Percentiles rank a stretch among this genome's conserved stretches.
Conservation (phyloP, 805 yeast species). For the Candida stauntonica region DNA sequence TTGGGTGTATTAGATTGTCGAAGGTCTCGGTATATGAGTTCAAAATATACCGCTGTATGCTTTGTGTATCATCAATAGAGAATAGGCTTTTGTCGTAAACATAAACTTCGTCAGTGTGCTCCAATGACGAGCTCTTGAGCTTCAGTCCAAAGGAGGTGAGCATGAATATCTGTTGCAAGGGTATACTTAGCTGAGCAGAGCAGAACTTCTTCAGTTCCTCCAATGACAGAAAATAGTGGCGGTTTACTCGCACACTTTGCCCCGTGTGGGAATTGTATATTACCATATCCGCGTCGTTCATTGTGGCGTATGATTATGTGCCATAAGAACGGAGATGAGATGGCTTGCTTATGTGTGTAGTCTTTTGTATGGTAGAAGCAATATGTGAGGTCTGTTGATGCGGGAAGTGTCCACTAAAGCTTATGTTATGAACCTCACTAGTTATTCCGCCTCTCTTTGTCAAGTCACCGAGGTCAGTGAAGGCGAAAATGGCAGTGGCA, state of each 20-base stretch:
- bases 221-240: constrained; percentile 36
- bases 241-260: constrained; percentile 30
- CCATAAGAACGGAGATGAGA: constrained; percentile 1
- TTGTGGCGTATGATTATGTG: constrained; percentile 1
- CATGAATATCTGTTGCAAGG: constrained; percentile 41
- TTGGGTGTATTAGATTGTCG: constrained; percentile 30
- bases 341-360: neutral
- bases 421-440: no score
- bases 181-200: constrained; percentile 37
- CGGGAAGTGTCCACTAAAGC: no score
- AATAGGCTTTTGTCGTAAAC: constrained; percentile 62
- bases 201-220: constrained; percentile 41
- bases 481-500: no score
- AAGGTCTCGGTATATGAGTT: constrained; percentile 7
- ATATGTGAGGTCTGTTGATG: no score
- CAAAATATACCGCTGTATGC: constrained; percentile 17
- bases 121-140: constrained; percentile 40
- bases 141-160: constrained; percentile 64
- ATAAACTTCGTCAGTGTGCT: constrained; percentile 50
- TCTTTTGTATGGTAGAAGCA: no score
- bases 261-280: constrained; percentile 44
- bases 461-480: no score
- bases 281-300: constrained; percentile 14
- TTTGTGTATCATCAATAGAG: constrained; percentile 26
- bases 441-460: no score